Evolutionary conservation across 306 rosid species (phyloP).

Genomic region (Quercus ilex): DNA sequence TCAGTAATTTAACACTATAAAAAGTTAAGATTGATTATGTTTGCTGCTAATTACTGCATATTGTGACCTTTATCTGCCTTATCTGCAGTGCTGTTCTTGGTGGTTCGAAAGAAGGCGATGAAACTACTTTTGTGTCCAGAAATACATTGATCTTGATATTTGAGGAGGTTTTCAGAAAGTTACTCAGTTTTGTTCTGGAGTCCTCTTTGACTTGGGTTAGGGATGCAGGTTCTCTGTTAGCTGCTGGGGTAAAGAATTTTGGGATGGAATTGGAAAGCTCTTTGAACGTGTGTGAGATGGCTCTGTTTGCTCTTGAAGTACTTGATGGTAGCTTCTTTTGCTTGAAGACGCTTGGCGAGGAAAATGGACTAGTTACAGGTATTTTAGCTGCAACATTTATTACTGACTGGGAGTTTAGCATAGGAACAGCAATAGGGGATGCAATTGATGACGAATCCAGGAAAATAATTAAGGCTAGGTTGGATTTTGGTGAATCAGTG

Average conservation of each 20-base stretch:
- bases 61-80: conserved; percentile 12
- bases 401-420: conserved; percentile 70
- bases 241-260: conserved; percentile 27
- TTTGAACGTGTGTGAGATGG: conserved; percentile 44
- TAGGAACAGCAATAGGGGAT: conserved; percentile 35
- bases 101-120: conserved; percentile 54
- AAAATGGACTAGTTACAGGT: conserved; percentile 55
- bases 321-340: conserved; percentile 73
- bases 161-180: conserved; percentile 61
- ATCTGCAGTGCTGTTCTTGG: conserved; percentile 81
- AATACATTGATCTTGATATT: conserved; percentile 53
- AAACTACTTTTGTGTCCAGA: conserved; percentile 58
- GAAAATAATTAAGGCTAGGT: conserved; percentile 43
- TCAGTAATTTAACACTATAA: background rate
- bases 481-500: conserved; percentile 47
- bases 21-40: conserved; percentile 4
- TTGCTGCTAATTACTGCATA: conserved; percentile 17
- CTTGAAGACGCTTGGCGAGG: conserved; percentile 54
- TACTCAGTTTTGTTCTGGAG: conserved; percentile 56
- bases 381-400: conserved; percentile 70
- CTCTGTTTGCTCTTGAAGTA: conserved; percentile 68
- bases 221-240: conserved; percentile 47
- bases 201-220: conserved; percentile 74
- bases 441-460: conserved; percentile 40
- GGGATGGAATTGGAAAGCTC: conserved; percentile 43